Evolutionary conservation across 257 asterid species (phyloP).

Genomic region (Capsicum pubescens): DNA sequence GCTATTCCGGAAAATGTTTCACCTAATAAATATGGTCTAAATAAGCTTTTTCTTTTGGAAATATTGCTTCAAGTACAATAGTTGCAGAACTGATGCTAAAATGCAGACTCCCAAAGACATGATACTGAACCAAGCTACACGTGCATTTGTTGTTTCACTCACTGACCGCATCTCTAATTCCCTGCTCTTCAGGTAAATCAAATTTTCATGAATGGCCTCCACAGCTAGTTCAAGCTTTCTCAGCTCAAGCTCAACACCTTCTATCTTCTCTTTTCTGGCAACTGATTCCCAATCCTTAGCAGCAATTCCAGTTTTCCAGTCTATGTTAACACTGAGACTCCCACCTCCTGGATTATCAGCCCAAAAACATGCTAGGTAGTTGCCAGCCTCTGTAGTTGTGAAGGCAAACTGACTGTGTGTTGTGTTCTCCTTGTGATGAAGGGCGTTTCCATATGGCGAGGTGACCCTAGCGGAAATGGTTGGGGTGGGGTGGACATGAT

Average conservation of each 20-base stretch:
- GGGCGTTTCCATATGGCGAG: constrained; percentile 74
- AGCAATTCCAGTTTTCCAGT: constrained; percentile 92
- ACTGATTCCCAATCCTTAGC: constrained; percentile 95
- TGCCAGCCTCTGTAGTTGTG: constrained; percentile 81
- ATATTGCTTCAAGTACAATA: constrained; percentile 65
- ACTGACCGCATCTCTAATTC: constrained; percentile 74
- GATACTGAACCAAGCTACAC: constrained; percentile 85
- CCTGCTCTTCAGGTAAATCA: constrained; percentile 75
- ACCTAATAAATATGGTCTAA: constrained; percentile 48
- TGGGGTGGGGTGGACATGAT: constrained; percentile 51
- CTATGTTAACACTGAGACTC: constrained; percentile 72
- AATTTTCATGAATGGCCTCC: constrained; percentile 84
- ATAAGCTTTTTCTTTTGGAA: constrained; percentile 91
- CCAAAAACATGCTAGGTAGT: constrained; percentile 87
- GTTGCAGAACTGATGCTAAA: constrained; percentile 59
- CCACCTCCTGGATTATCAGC: constrained; percentile 56
- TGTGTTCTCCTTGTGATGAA: constrained; percentile 68
- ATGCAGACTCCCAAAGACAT: constrained; percentile 79
- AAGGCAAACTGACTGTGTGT: constrained; percentile 89
- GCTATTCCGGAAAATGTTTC: constrained; percentile 34
- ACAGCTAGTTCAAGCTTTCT: constrained; percentile 92
- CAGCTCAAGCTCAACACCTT: constrained; percentile 92
- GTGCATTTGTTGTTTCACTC: constrained; percentile 67
- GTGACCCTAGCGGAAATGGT: constrained; percentile 75
- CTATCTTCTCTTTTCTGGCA: constrained; percentile 85